Evolutionary conservation across 257 asterid species (phyloP), one percentile per base, ranked within the genome.

Genomic region (Mentha longifolia): DNA sequence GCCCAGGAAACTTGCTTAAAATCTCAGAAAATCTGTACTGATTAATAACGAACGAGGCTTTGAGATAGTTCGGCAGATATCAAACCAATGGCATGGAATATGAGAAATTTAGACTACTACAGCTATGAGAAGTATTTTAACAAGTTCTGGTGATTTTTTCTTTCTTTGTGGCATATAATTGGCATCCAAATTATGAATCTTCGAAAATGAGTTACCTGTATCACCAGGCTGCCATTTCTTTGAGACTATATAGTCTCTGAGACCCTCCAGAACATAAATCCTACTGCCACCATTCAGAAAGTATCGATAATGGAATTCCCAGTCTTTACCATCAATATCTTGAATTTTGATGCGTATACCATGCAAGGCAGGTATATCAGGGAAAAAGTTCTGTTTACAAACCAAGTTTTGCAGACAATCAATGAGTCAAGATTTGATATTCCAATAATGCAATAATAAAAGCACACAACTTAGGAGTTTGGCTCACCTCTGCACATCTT

Each of bases 171-270:
- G 54, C 54, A 11, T 62, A n/a, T n/a, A 42, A 31, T 62, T 16
- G 42, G 42, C 6, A 46, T 19, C 56, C 63, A 46, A 62, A 52
- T 0, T 60, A 51, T 35, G 39, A 68, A 41, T 13, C 62, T 59
- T 47, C 10, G 28, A 61, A 68, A 39, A 71, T 20, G 30, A 28
- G 35, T 46, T 79, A 89, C 96, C 96, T 78, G 83, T 85, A 79
- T 89, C 95, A 2, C 96, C 96, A 11, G 89, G 76, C 72, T 84
- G 88, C 95, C 95, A 89, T 67, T 76, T 70, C 73, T 85, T 85
- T 25, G 88, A 69, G 77, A 80, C 77, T 85, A 89, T 84, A 75
- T 81, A 70, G 63, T 87, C 90, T 75, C 85, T 78, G 71, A 89
- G 87, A 74, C 96, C 96, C 75, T 89, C 95, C 41, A 87, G 85